Evolutionary conservation across 1,284 basidiomycete species (phyloP).

Genomic region (Flammula alnicola): DNA sequence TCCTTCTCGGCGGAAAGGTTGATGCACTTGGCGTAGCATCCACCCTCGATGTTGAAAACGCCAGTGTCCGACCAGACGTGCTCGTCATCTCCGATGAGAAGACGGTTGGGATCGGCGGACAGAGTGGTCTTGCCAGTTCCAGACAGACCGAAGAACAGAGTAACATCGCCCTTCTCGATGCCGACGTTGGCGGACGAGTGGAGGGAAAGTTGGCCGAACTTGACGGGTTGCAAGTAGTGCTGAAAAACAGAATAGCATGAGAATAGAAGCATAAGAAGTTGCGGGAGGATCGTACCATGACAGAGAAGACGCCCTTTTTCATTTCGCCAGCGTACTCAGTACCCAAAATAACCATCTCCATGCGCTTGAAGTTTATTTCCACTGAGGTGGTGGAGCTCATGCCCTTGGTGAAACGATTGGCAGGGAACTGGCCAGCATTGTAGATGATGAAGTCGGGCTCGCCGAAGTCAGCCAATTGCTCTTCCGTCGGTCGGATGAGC

Average conservation of each 20-base stretch:
- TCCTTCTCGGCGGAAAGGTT: slow-evolving; percentile 97
- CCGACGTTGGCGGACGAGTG: slow-evolving; percentile 99
- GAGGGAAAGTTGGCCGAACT: slow-evolving; percentile 96
- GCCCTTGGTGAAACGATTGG: slow-evolving; percentile 99
- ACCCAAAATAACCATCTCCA: slow-evolving; percentile 99
- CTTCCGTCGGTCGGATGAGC: slow-evolving; percentile 96
- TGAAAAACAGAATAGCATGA: slow-evolving; percentile 32
- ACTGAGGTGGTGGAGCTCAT: slow-evolving; percentile 99
- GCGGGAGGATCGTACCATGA: slow-evolving; percentile 71
- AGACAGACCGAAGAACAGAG: slow-evolving; percentile 98
- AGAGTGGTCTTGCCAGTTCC: slow-evolving; percentile 99
- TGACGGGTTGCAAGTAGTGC: slow-evolving; percentile 99
- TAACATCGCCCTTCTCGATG: slow-evolving; percentile 87
- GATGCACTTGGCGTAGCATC: slow-evolving; percentile 99
- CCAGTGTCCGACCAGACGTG: slow-evolving; percentile 98
- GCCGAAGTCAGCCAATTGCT: slow-evolving; percentile 95
- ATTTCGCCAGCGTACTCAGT: slow-evolving; percentile 99
- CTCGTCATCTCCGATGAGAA: slow-evolving; percentile 96
- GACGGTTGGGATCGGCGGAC: slow-evolving; percentile 89
- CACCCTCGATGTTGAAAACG: slow-evolving; percentile 99
- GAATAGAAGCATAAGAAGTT: slow-evolving; percentile 14
- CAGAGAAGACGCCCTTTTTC: slow-evolving; percentile 99
- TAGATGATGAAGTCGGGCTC: slow-evolving; percentile 99
- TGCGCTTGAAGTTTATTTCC: slow-evolving; percentile 99
- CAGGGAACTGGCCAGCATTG: slow-evolving; percentile 99